Evolutionary conservation across 2,329 filamentous ascomycete species (phyloP).

Genomic region (Blastomyces percursus): DNA sequence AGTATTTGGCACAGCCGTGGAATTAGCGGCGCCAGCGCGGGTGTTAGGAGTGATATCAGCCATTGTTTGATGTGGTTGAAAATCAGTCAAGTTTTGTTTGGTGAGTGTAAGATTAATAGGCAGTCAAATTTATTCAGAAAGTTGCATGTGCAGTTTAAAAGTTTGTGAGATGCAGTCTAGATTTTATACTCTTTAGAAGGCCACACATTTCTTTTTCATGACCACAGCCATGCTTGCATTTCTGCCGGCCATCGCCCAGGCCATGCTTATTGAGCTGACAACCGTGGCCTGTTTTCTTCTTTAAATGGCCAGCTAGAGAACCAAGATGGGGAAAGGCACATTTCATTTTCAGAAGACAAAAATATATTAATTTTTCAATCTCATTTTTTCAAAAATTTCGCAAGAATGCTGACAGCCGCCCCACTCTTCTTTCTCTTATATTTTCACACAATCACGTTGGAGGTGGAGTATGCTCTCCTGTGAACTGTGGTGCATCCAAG

Average conservation of each 20-base stretch:
- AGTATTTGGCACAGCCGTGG: too few relatives aligned
- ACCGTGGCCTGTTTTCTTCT: background rate
- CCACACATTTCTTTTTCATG: background rate
- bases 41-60: too few relatives aligned
- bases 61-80: too few relatives aligned
- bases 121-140: too few relatives aligned
- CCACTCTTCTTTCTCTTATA: background rate
- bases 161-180: background rate
- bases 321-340: background rate
- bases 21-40: too few relatives aligned
- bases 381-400: background rate
- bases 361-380: too few relatives aligned
- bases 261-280: background rate
- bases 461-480: background rate
- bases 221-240: background rate
- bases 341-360: too few relatives aligned
- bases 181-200: background rate
- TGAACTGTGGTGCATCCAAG: background rate
- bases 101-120: too few relatives aligned
- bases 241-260: background rate
- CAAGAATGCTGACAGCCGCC: background rate
- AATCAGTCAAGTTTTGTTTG: too few relatives aligned
- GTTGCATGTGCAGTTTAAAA: too few relatives aligned
- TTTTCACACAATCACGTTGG: background rate
- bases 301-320: background rate